Percentiles rank a stretch among this genome's conserved stretches.
phyloP scores from a whole-genome alignment of 2,329 filamentous ascomycete species.

The Cadophora malorum region DNA sequence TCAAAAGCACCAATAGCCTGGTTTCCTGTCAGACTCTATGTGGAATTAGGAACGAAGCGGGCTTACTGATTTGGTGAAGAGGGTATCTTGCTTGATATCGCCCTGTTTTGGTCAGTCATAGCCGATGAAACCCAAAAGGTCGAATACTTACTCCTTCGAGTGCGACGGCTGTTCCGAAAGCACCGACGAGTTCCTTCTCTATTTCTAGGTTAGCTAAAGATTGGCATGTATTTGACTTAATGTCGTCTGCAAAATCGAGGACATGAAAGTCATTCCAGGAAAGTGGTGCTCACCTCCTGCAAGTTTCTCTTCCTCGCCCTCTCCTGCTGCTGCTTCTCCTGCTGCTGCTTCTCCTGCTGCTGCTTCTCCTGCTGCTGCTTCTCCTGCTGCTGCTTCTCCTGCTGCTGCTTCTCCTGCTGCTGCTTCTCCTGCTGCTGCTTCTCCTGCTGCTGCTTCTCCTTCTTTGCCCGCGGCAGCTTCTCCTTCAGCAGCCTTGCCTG shows the following conservation, averaged over 20 bases:
- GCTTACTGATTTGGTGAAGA: constrained; percentile 19
- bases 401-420: neutral
- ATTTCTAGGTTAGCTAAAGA: neutral
- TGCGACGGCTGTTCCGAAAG: constrained; percentile 7
- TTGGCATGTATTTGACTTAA: neutral
- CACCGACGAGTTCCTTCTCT: constrained; percentile 13
- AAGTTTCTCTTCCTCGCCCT: constrained; percentile 9
- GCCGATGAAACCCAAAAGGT: neutral
- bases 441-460: neutral
- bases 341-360: neutral
- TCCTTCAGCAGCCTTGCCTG: neutral
- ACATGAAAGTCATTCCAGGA: neutral
- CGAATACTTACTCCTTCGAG: constrained; percentile 7
- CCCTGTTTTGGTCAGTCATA: constrained; percentile 4
- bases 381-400: neutral
- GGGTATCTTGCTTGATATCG: constrained; percentile 13
- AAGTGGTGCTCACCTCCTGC: neutral
- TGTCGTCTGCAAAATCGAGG: neutral
- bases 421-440: neutral
- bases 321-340: constrained; percentile 5
- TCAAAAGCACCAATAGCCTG: constrained; percentile 47
- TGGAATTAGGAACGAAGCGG: neutral
- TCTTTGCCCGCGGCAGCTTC: neutral
- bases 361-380: neutral
- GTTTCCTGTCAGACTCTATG: neutral